Conservation (phyloP, 768 basidiomycete genomes). For the Amanita jacksonii region DNA sequence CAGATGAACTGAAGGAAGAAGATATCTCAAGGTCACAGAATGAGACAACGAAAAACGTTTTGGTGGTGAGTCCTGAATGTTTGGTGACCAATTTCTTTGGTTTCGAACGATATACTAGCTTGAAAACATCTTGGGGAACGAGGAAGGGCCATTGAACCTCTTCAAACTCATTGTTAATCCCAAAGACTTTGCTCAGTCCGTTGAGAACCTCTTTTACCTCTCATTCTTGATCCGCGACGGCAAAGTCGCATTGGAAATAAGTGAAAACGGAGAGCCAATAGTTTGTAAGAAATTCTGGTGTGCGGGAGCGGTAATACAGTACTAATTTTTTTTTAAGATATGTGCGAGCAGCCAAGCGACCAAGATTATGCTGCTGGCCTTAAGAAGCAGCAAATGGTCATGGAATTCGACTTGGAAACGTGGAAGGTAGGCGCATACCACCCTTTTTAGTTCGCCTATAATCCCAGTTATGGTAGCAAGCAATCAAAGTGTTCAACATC, state of each 20-base stretch:
- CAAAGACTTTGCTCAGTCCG: conserved; percentile 81
- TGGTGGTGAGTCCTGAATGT: conserved; percentile 51
- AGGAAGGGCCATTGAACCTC: conserved; percentile 53
- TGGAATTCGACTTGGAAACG: conserved; percentile 85
- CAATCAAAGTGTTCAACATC: conserved; percentile 83
- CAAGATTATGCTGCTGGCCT: conserved; percentile 57
- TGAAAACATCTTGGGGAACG: conserved; percentile 42
- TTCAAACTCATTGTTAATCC: conserved; percentile 90
- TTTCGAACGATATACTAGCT: too few species aligned
- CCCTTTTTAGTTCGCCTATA: background rate
- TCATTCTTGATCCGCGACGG: conserved; percentile 89
- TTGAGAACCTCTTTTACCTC: conserved; percentile 94
- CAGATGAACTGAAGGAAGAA: conserved; percentile 74
- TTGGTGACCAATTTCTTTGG: too few species aligned
- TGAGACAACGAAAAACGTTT: conserved; percentile 84
- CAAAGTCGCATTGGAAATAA: conserved; percentile 62
- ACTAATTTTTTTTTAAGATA: conserved; percentile 30
- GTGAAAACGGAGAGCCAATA: conserved; percentile 59
- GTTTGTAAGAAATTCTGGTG: conserved; percentile 45
- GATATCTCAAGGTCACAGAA: conserved; percentile 80
- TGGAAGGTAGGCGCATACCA: conserved; percentile 59
- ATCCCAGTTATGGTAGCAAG: conserved; percentile 41
- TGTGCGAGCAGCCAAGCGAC: conserved; percentile 53
- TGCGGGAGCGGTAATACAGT: background rate
- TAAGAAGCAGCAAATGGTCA: conserved; percentile 74